A percentile compares a stretch with the other conserved stretches of the same genome.
Evolutionary conservation across 2,329 filamentous ascomycete genomes (phyloP).

Genomic region (Ophiocordyceps camponoti-rufipedis): DNA sequence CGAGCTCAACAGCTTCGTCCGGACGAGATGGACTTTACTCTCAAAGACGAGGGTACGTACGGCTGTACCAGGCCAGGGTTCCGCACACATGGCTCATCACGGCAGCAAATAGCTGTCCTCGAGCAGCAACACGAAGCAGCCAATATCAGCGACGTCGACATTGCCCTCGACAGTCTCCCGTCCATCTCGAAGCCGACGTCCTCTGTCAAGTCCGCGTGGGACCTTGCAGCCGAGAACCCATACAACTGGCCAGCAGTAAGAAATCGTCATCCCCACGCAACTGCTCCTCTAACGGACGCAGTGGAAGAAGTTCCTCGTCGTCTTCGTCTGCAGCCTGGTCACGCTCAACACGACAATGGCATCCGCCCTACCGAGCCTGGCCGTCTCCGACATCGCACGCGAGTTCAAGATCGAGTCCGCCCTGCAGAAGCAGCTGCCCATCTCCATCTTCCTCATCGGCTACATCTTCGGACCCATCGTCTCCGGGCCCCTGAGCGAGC

Average conservation of each 20-base stretch:
- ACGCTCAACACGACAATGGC: conserved; percentile 53
- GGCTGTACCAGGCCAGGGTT: too few species aligned
- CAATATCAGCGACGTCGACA: conserved; percentile 15
- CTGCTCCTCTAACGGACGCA: conserved; percentile 9
- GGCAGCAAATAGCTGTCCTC: too few species aligned
- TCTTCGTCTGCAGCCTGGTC: conserved; percentile 35
- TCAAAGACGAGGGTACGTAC: too few species aligned
- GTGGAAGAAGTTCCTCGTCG: conserved; percentile 33
- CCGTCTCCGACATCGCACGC: conserved; percentile 34
- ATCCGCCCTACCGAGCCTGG: conserved; percentile 45
- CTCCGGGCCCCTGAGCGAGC: conserved; percentile 48
- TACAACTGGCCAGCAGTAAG: conserved; percentile 29
- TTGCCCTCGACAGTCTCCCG: conserved; percentile 16
- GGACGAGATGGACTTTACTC: conserved; percentile 17
- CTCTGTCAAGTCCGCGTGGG: conserved; percentile 24
- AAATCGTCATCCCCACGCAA: background rate
- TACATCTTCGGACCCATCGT: conserved; percentile 43
- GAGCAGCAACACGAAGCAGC: too few species aligned
- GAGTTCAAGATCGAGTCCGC: conserved; percentile 36
- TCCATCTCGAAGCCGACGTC: conserved; percentile 13
- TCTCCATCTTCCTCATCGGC: conserved; percentile 45
- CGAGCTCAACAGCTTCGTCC: too few species aligned
- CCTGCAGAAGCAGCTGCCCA: conserved; percentile 31
- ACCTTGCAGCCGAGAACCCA: conserved; percentile 30
- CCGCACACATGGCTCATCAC: too few species aligned